phyloP scores from a whole-genome alignment of 2,329 filamentous ascomycete species.

The Aspergillus sergii region DNA sequence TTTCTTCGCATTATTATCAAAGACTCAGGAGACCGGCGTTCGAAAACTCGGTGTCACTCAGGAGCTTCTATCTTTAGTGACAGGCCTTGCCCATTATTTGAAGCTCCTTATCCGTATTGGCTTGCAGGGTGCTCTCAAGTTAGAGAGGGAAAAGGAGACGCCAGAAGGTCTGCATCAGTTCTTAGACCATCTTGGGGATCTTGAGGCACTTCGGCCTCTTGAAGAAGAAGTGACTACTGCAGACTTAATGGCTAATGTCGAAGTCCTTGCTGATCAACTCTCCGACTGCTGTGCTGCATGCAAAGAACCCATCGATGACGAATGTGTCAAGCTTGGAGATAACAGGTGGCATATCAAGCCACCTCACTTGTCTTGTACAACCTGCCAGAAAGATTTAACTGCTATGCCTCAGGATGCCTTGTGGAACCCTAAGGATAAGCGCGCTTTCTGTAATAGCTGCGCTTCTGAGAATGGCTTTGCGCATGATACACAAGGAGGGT shows the following conservation, averaged over 20 bases:
- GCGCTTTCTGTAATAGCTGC: constrained; percentile 72
- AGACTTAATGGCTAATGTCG: constrained; percentile 67
- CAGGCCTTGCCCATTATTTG: constrained; percentile 92
- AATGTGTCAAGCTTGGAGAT: constrained; percentile 76
- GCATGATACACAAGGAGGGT: constrained; percentile 61
- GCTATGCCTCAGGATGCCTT: constrained; percentile 69
- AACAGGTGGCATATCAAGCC: constrained; percentile 77
- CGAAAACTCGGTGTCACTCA: constrained; percentile 94
- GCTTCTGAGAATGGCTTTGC: constrained; percentile 52
- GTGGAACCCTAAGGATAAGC: constrained; percentile 68
- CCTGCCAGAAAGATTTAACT: constrained; percentile 74
- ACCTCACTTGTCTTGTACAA: constrained; percentile 68
- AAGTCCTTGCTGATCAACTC: constrained; percentile 69
- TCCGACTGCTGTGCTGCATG: constrained; percentile 85
- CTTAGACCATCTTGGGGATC: constrained; percentile 77
- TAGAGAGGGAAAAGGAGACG: constrained; percentile 79
- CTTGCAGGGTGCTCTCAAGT: constrained; percentile 85
- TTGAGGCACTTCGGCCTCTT: constrained; percentile 71
- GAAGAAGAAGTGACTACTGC: constrained; percentile 65
- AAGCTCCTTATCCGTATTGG: constrained; percentile 97
- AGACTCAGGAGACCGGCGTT: constrained; percentile 88
- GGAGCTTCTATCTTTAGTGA: constrained; percentile 95
- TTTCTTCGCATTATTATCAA: constrained; percentile 93
- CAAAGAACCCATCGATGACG: constrained; percentile 88
- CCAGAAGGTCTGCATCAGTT: constrained; percentile 79